Base-by-base conservation (phyloP, 1,284 basidiomycete genomes). In the Cryptococcus sp. region DNA sequence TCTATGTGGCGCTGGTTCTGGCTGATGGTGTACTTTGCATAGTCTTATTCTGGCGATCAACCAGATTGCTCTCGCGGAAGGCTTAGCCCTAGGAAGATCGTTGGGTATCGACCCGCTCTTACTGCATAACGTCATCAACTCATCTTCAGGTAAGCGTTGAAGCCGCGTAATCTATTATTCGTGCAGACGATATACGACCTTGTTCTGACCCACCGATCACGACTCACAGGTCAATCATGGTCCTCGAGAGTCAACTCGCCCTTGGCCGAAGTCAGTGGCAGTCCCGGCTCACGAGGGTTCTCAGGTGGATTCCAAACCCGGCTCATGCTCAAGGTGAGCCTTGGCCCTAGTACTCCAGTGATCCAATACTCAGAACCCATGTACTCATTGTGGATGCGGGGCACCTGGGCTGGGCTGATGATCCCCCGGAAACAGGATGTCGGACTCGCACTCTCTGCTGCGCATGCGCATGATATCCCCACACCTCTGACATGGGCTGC, bases 1-100 rank as follows among this genome's bases (percentile, higher is more conserved):
- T n/a, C n/a, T 10, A 13, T 35, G 2, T 35, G 25, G 3, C 25
- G 25, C 25, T 25, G 25, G 25, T 10, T 50, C 49, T 20, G 11
- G 31, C 47, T 58, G 31, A 60, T 53, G 40, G 19, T 8, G 16
- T 16, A 5, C 6, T 16, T 16, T 31, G 22, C 35, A 3, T 58
- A 78, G 76, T 59, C 59, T 77, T 44, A 71, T 78, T 17, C 61
- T 77, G 11, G 73, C 75, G 20, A 70, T 75, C 49, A 78, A 78
- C 56, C 77, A 78, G 62, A 75, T 78, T 46, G 77, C 65, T 10
- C 61, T 78, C 10, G 69, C 74, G 2, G 77, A 78, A 59, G 77
- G 75, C 4, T 55, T 76, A 8, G 67, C 72, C 5, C 56, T 77
- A 46, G 76, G 73, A 23, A 59, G 62, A 22, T 66, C 71, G 10